A percentile compares a stretch with the other conserved stretches of the same genome.
These are phyloP conservation scores for Neurospora tetrasperma DNA, from an alignment of 495 filamentous ascomycete genomes.

Conservation along the genomic window DNA sequence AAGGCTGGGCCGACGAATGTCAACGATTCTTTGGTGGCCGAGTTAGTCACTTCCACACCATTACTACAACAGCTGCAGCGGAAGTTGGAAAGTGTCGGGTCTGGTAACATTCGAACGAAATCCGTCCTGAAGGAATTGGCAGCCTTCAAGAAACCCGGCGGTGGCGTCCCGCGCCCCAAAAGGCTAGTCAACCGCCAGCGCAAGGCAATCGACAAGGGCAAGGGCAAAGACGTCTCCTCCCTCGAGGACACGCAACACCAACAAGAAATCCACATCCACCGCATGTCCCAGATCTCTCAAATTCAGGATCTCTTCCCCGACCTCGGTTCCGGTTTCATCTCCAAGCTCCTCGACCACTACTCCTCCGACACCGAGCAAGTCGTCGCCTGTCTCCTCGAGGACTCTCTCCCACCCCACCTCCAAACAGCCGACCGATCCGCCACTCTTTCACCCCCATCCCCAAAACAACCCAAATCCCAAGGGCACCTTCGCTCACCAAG, in stretches of 20 bases:
- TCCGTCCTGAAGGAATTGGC: slow-evolving; percentile 46
- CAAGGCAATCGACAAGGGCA: slow-evolving; percentile 56
- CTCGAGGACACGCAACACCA: slow-evolving; percentile 33
- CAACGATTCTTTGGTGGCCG: slow-evolving; percentile 47
- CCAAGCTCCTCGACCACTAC: slow-evolving; percentile 71
- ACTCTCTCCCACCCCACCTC: slow-evolving; percentile 57
- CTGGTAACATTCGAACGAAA: slow-evolving; percentile 35
- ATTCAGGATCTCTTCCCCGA: slow-evolving; percentile 90
- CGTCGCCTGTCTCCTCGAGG: slow-evolving; percentile 75
- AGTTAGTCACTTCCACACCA: slow-evolving; percentile 54
- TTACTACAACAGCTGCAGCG: slow-evolving; percentile 38
- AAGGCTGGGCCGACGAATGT: slow-evolving; percentile 38
- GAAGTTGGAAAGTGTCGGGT: slow-evolving; percentile 30
- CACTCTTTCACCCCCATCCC: slow-evolving; percentile 32
- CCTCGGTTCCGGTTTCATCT: slow-evolving; percentile 73
- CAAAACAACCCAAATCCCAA: slow-evolving; percentile 2
- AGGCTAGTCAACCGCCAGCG: slow-evolving; percentile 25
- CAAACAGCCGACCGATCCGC: slow-evolving; percentile 43
- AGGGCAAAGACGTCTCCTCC: slow-evolving; percentile 55
- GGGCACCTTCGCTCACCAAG: slow-evolving; percentile 15
- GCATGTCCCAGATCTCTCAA: slow-evolving; percentile 72
- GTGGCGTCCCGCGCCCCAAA: slow-evolving; percentile 43
- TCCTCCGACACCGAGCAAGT: slow-evolving; percentile 66
- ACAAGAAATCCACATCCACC: slow-evolving; percentile 62
- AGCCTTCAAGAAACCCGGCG: slow-evolving; percentile 43